Percentiles rank a stretch among this genome's conserved stretches.
phyloP scores from a whole-genome alignment of 2,329 filamentous ascomycete genomes.

The Apiospora koreana region DNA sequence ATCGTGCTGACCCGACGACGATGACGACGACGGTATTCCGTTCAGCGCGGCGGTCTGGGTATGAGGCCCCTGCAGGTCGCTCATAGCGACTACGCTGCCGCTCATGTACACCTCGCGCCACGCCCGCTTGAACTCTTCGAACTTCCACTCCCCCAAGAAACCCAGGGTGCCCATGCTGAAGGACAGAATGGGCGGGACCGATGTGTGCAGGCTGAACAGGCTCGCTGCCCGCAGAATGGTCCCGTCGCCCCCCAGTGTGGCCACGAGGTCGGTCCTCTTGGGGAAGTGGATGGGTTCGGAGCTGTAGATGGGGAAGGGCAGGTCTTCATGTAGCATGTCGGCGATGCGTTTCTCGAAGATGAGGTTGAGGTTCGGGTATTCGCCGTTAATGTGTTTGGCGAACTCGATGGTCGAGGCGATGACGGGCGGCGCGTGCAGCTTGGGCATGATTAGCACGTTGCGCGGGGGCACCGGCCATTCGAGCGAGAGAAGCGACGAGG shows the following conservation, averaged over 20 bases:
- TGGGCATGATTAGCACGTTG: constrained; percentile 60
- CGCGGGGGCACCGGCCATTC: constrained; percentile 56
- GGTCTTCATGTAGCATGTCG: constrained; percentile 64
- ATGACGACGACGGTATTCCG: constrained; percentile 23
- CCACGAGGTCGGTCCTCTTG: constrained; percentile 82
- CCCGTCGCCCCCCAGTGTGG: constrained; percentile 90
- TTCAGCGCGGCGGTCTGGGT: constrained; percentile 29
- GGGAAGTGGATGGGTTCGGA: constrained; percentile 56
- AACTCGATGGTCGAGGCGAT: constrained; percentile 55
- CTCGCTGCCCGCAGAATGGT: constrained; percentile 86
- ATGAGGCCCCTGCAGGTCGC: constrained; percentile 42
- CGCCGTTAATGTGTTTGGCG: constrained; percentile 71
- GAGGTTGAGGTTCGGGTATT: constrained; percentile 79
- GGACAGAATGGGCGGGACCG: constrained; percentile 86
- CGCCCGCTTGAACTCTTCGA: constrained; percentile 86
- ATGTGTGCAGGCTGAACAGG: constrained; percentile 77
- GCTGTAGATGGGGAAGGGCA: constrained; percentile 75
- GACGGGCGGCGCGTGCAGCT: constrained; percentile 57
- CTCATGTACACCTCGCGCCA: constrained; percentile 92
- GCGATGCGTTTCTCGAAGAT: constrained; percentile 82
- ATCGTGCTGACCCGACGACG: constrained; percentile 29
- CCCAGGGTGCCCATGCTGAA: constrained; percentile 98
- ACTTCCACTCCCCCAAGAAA: constrained; percentile 96
- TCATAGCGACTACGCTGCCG: constrained; percentile 53
- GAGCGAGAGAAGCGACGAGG: constrained; percentile 55